A percentile compares a stretch with the other conserved stretches of the same genome.
These are phyloP conservation scores for Striga asiatica DNA, from an alignment of 257 asterid genomes.

Conservation along the genomic window DNA sequence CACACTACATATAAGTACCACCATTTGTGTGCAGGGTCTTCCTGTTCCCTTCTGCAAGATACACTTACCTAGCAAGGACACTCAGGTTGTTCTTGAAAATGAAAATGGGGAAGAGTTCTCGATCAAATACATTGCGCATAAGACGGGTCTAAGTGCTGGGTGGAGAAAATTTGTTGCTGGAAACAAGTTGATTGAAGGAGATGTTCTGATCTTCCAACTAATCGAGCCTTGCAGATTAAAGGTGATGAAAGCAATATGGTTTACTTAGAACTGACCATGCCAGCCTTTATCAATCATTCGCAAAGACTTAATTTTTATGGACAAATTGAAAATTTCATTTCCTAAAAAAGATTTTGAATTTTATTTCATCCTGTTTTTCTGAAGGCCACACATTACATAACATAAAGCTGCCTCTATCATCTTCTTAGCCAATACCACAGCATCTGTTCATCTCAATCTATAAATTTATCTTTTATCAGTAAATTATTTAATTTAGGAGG, in stretches of 20 bases:
- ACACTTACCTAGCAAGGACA: conserved; percentile 54
- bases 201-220: conserved; percentile 66
- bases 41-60: conserved; percentile 81
- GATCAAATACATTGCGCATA: conserved; percentile 59
- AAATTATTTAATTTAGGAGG: too few relatives aligned
- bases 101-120: conserved; percentile 63
- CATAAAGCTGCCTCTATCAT: too few relatives aligned
- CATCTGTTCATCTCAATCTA: too few relatives aligned
- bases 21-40: conserved; percentile 47
- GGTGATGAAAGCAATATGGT: conserved; percentile 29
- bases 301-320: neutral
- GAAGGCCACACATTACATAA: too few relatives aligned
- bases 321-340: neutral
- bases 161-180: conserved; percentile 83
- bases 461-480: too few relatives aligned
- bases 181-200: conserved; percentile 75
- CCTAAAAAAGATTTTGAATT: neutral
- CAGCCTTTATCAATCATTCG: neutral
- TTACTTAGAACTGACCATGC: conserved; percentile 3
- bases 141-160: conserved; percentile 91
- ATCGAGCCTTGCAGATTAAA: conserved; percentile 46
- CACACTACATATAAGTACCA: conserved; percentile 6
- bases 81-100: conserved; percentile 39
- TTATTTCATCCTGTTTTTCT: neutral
- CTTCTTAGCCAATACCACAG: too few relatives aligned